Evolutionary conservation across 164 flowering plant species (phyloP).

Genomic region (Chloranthus sessilifolius): DNA sequence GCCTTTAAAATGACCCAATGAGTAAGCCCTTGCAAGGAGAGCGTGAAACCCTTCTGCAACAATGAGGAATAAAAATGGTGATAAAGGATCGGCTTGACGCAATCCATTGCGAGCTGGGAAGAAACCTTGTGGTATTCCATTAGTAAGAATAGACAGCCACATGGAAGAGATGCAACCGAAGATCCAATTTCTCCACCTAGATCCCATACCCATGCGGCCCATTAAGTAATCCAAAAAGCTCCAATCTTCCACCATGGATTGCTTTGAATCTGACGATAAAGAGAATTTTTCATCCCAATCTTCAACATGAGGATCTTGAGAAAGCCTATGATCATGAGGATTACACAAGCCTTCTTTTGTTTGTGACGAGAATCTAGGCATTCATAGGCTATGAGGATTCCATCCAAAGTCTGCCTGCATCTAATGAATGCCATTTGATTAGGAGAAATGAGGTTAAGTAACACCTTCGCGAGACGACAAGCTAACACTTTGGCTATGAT

Average conservation of each 20-base stretch:
- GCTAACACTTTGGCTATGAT: background rate
- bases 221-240: background rate
- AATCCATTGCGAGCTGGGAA: background rate
- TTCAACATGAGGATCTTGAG: too few relatives aligned
- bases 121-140: background rate
- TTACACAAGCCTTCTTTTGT: too few relatives aligned
- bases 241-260: background rate
- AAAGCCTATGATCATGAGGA: too few relatives aligned
- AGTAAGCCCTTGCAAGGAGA: background rate
- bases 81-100: background rate
- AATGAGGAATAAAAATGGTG: too few relatives aligned
- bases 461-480: background rate
- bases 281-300: background rate
- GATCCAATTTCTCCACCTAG: background rate
- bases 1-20: background rate
- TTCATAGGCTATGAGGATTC: too few relatives aligned
- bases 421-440: background rate
- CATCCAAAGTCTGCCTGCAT: background rate
- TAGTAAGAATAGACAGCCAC: background rate
- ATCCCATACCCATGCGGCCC: background rate
- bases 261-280: too few relatives aligned
- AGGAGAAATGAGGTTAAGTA: background rate
- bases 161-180: background rate
- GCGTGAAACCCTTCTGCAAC: background rate
- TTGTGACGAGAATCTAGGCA: too few relatives aligned